These are phyloP conservation scores for Chaetomium fimeti DNA, from an alignment of 495 filamentous ascomycete species.

Conservation along the genomic window DNA sequence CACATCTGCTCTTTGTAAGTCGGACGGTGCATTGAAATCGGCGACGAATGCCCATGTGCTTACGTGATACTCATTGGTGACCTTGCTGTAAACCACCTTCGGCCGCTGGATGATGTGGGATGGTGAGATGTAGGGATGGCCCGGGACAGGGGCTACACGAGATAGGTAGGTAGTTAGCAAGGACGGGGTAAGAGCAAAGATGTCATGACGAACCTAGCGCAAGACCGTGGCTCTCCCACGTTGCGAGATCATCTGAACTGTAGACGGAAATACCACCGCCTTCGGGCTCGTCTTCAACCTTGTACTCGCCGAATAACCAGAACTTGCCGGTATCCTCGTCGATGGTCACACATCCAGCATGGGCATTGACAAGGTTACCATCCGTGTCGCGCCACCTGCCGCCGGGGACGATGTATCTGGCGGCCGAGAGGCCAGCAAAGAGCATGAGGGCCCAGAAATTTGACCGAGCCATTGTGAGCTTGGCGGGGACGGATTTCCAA, in stretches of 20 bases:
- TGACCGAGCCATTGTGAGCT: neutral
- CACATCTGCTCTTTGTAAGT: slow-evolving; percentile 40
- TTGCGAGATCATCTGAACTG: slow-evolving; percentile 43
- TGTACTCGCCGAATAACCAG: slow-evolving; percentile 50
- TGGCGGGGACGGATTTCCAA: neutral
- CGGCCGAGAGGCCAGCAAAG: slow-evolving; percentile 20
- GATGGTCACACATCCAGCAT: slow-evolving; percentile 42
- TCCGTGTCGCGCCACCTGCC: slow-evolving; percentile 46
- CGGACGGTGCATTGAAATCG: neutral
- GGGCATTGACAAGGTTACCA: slow-evolving; percentile 45
- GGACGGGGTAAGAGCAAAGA: too few species aligned
- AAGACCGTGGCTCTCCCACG: slow-evolving; percentile 43
- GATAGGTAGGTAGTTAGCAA: slow-evolving; percentile 27
- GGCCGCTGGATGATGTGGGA: slow-evolving; percentile 46
- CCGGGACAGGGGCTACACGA: slow-evolving; percentile 36
- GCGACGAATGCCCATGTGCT: neutral
- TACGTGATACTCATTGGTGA: slow-evolving; percentile 41
- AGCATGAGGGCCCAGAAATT: neutral
- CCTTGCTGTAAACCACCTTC: slow-evolving; percentile 45
- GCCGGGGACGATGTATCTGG: slow-evolving; percentile 48
- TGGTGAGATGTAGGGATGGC: slow-evolving; percentile 40
- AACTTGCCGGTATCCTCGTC: slow-evolving; percentile 41
- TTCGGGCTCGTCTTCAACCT: slow-evolving; percentile 43
- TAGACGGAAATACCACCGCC: slow-evolving; percentile 45
- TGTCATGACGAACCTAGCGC: slow-evolving; percentile 34